Percentiles rank a stretch among this genome's conserved stretches.
Evolutionary conservation across 148 eudicot species (phyloP).

Genomic region (Vaccinium macrocarpon): DNA sequence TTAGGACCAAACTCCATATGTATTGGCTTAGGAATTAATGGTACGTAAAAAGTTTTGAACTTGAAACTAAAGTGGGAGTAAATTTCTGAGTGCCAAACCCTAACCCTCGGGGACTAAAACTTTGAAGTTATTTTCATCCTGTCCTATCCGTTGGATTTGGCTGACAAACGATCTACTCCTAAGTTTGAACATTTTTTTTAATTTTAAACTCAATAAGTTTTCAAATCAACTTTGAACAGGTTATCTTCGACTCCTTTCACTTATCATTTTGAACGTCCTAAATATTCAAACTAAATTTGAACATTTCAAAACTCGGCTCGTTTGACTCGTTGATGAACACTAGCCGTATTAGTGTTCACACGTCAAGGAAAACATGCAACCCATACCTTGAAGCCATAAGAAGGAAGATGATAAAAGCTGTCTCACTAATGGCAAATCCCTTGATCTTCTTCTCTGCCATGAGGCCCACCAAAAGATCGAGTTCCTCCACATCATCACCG

Average conservation of each 20-base stretch:
- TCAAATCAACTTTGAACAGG: neutral
- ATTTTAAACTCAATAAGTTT: neutral
- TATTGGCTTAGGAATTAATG: no score
- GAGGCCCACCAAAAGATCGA: conserved; percentile 44
- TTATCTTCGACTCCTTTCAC: neutral
- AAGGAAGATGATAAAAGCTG: conserved; percentile 42
- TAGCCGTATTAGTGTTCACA: neutral
- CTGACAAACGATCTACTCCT: neutral
- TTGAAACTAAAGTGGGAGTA: no score
- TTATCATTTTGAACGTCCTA: neutral
- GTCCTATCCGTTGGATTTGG: neutral
- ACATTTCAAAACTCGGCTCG: neutral
- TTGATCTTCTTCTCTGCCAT: conserved; percentile 43
- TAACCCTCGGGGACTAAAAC: no score
- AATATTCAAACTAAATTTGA: neutral
- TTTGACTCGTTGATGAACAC: neutral
- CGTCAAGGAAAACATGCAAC: neutral
- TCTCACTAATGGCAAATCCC: conserved; percentile 48
- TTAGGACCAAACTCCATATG: no score
- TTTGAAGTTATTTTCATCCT: neutral
- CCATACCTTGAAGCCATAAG: conserved; percentile 45
- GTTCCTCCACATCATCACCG: conserved; percentile 36
- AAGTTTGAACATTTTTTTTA: neutral
- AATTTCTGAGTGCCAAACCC: no score
- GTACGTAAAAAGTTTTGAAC: no score